phyloP scores from a whole-genome alignment of 2,329 filamentous ascomycete genomes.

The Acarospora socialis region DNA sequence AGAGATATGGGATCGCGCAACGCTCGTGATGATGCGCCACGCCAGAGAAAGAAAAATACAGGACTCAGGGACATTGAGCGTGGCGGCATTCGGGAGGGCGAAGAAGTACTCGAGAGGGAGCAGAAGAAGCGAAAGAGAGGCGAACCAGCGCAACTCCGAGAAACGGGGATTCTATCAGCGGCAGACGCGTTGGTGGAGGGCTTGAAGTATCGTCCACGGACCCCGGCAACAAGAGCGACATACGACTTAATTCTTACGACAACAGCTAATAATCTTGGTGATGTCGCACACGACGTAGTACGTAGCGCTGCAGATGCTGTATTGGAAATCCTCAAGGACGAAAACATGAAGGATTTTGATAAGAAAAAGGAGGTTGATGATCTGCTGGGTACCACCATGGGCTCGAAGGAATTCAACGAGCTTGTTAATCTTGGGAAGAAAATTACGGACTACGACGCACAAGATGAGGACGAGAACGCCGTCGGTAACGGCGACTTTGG shows the following conservation, averaged over 20 bases:
- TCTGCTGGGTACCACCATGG: conserved; percentile 68
- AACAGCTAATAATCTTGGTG: conserved; percentile 74
- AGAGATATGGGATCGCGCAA: conserved; percentile 86
- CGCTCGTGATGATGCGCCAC: conserved; percentile 63
- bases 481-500: conserved; percentile 48
- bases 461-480: conserved; percentile 88
- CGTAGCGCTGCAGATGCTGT: conserved; percentile 87
- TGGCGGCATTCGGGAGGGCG: conserved; percentile 62
- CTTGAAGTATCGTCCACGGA: conserved; percentile 80
- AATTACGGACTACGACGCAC: conserved; percentile 94
- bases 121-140: conserved; percentile 73
- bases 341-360: conserved; percentile 90
- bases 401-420: conserved; percentile 89
- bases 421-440: conserved; percentile 94
- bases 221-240: conserved; percentile 76
- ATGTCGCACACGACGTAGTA: conserved; percentile 83
- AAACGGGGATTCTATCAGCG: conserved; percentile 66
- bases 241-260: conserved; percentile 91
- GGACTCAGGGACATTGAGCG: conserved; percentile 58
- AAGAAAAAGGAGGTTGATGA: conserved; percentile 98
- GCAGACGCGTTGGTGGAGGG: conserved; percentile 82
- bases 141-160: conserved; percentile 55
- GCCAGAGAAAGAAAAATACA: conserved; percentile 57
- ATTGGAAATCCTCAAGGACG: conserved; percentile 84
- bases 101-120: conserved; percentile 69